A percentile compares a stretch with the other conserved stretches of the same genome.
Conservation (phyloP, 768 basidiomycete genomes). For the Lactarius akahatsu region DNA sequence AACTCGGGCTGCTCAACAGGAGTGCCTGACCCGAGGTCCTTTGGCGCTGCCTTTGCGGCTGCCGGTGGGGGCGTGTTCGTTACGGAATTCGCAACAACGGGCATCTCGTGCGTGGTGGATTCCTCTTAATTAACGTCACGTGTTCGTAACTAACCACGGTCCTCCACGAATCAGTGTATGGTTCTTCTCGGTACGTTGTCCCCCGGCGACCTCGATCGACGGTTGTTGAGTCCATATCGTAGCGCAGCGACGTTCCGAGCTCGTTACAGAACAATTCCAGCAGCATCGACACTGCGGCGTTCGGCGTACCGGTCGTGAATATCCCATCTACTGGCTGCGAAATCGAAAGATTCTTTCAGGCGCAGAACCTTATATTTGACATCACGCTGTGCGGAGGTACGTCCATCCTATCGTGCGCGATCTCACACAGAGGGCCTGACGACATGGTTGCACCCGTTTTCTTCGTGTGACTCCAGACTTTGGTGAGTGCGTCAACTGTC, state of each 20-base stretch:
- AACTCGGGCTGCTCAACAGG: constrained; percentile 67
- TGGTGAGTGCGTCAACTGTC: constrained; percentile 7
- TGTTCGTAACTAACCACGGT: not conserved
- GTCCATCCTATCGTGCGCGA: constrained; percentile 29
- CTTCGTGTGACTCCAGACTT: constrained; percentile 11
- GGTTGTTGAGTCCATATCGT: constrained; percentile 6
- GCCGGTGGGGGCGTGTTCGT: constrained; percentile 73
- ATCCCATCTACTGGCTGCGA: constrained; percentile 61
- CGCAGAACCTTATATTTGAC: constrained; percentile 69
- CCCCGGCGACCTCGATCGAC: constrained; percentile 19
- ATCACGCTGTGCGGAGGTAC: constrained; percentile 68
- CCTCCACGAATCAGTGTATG: constrained; percentile 47
- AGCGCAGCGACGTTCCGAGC: constrained; percentile 48
- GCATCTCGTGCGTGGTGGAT: constrained; percentile 54
- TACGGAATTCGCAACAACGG: constrained; percentile 64
- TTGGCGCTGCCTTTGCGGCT: constrained; percentile 63
- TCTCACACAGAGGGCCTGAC: constrained; percentile 24
- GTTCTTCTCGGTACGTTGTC: constrained; percentile 53
- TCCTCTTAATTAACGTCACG: not conserved
- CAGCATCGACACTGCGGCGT: constrained; percentile 51
- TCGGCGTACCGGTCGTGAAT: constrained; percentile 69
- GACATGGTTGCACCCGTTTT: not conserved
- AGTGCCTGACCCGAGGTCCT: constrained; percentile 54
- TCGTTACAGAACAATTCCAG: constrained; percentile 49
- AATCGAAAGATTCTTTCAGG: constrained; percentile 52